Percentiles rank a stretch among this genome's conserved stretches.
Evolutionary conservation across 768 basidiomycete species (phyloP).

Genomic region (Termitomyces sp.): DNA sequence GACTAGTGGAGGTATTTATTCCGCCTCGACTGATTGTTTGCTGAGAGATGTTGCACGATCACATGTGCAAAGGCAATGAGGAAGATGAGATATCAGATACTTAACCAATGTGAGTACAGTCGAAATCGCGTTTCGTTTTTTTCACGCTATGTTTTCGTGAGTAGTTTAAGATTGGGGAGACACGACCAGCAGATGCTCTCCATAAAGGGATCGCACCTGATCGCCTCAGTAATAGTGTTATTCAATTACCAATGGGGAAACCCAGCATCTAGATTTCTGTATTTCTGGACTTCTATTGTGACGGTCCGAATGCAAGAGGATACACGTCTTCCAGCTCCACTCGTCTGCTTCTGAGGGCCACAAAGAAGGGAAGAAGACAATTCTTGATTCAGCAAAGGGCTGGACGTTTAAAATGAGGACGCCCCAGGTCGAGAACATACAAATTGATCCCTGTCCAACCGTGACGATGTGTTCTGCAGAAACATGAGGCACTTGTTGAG

Average conservation of each 20-base stretch:
- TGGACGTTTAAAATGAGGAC: constrained; percentile 3
- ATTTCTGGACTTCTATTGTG: constrained; percentile 12
- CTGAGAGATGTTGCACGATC: constrained; percentile 2
- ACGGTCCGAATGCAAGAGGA: constrained; percentile 15
- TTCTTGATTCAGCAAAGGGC: constrained; percentile 5
- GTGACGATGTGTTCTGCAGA: neutral
- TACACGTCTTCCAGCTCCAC: constrained; percentile 13
- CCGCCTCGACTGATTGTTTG: neutral
- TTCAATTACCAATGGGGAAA: neutral
- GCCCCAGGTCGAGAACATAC: neutral
- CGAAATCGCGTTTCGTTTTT: too few species aligned
- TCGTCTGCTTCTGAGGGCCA: constrained; percentile 4
- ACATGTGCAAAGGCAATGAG: constrained; percentile 4
- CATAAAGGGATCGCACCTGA: constrained; percentile 20
- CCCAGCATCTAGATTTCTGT: constrained; percentile 16
- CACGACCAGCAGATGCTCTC: constrained; percentile 16
- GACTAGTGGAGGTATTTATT: neutral
- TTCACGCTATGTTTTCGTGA: neutral
- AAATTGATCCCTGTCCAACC: neutral
- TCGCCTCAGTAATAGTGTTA: constrained; percentile 16
- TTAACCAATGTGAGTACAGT: neutral
- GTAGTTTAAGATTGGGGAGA: constrained; percentile 12
- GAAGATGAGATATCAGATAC: constrained; percentile 5
- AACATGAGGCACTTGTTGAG: neutral
- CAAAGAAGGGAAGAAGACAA: neutral